Conservation (phyloP, 495 filamentous ascomycete genomes). For the Cairneyella variabilis region DNA sequence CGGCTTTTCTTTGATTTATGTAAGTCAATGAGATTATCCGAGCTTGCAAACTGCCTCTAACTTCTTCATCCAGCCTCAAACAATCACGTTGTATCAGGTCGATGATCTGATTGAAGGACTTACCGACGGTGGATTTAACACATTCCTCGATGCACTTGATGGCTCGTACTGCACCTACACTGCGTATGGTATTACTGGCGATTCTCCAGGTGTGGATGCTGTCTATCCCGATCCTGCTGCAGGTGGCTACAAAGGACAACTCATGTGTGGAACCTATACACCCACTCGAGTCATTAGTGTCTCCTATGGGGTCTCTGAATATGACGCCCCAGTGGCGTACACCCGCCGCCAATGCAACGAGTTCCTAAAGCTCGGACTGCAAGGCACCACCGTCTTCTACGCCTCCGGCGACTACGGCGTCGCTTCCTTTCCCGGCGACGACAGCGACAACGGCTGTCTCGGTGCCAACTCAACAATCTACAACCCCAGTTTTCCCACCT, state of each 20-base stretch:
- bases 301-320: slow-evolving; percentile 21
- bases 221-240: slow-evolving; percentile 13
- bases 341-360: slow-evolving; percentile 22
- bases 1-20: slow-evolving; percentile 15
- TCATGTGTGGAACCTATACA: slow-evolving; percentile 20
- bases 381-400: slow-evolving; percentile 37
- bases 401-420: slow-evolving; percentile 42
- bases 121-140: slow-evolving; percentile 16
- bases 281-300: slow-evolving; percentile 19
- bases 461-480: slow-evolving; percentile 28
- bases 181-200: slow-evolving; percentile 13
- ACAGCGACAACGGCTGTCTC: slow-evolving; percentile 22
- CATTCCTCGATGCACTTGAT: slow-evolving; percentile 19
- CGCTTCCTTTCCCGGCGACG: slow-evolving; percentile 31
- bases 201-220: slow-evolving; percentile 15
- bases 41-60: not conserved
- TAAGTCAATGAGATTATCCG: not conserved
- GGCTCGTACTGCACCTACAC: slow-evolving; percentile 20
- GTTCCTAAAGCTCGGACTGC: slow-evolving; percentile 39
- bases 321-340: slow-evolving; percentile 14
- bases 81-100: slow-evolving; percentile 15
- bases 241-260: slow-evolving; percentile 23
- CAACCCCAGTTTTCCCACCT: slow-evolving; percentile 38
- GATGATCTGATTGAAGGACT: slow-evolving; percentile 13
- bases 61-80: slow-evolving; percentile 14